Evolutionary conservation across 108 stramenopile species (phyloP).

Genomic region (Discostella pseudostelligera): DNA sequence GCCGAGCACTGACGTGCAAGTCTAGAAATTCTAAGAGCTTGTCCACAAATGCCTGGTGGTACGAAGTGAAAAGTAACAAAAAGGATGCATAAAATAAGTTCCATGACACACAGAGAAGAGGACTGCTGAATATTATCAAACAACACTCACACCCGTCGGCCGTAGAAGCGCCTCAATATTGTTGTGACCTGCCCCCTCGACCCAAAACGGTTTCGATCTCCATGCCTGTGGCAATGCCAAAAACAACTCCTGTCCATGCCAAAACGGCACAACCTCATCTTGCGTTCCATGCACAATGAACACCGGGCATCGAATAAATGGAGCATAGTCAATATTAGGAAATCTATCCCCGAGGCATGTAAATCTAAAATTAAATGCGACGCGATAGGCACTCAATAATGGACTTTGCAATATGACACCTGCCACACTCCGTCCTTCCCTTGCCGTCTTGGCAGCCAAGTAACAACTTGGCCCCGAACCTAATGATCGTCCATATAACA

Average conservation of each 20-base stretch:
- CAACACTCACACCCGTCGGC: slow-evolving; percentile 54
- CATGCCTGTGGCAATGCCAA: slow-evolving; percentile 80
- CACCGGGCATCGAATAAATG: slow-evolving; percentile 81
- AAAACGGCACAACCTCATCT: slow-evolving; percentile 94
- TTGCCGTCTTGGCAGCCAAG: slow-evolving; percentile 85
- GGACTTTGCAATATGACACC: slow-evolving; percentile 86
- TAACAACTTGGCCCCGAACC: slow-evolving; percentile 95
- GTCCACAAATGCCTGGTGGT: slow-evolving; percentile 60
- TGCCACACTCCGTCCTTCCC: slow-evolving; percentile 73
- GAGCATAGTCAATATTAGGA: slow-evolving; percentile 90
- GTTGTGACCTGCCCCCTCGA: slow-evolving; percentile 90
- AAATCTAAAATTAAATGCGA: slow-evolving; percentile 91
- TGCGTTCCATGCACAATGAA: slow-evolving; percentile 94
- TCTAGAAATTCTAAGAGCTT: slow-evolving; percentile 84
- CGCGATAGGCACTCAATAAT: slow-evolving; percentile 81
- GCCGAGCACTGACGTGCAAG: slow-evolving; percentile 73
- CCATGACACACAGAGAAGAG: neutral
- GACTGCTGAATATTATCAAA: slow-evolving; percentile 14
- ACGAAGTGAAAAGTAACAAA: neutral
- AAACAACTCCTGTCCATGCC: slow-evolving; percentile 94
- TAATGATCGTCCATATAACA: slow-evolving; percentile 86
- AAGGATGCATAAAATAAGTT: neutral
- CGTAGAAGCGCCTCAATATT: slow-evolving; percentile 89
- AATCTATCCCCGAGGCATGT: slow-evolving; percentile 89
- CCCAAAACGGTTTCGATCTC: slow-evolving; percentile 92